Evolutionary conservation across 2,329 filamentous ascomycete genomes (phyloP).

Genomic region (Fusarium scirpi): DNA sequence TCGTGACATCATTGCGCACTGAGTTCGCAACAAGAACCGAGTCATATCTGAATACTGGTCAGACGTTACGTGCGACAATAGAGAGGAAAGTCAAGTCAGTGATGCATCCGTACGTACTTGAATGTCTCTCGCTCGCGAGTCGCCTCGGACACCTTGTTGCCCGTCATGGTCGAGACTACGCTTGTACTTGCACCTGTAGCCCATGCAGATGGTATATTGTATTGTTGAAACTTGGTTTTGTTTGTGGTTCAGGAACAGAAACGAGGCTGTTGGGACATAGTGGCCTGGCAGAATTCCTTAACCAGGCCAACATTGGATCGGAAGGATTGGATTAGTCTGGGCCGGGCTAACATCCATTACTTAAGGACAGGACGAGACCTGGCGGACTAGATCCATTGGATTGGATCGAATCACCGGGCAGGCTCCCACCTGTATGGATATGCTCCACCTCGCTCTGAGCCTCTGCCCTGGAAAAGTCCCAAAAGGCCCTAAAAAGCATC

Average conservation of each 20-base stretch:
- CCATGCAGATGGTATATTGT: not conserved
- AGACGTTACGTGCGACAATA: not conserved
- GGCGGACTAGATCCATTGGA: not conserved
- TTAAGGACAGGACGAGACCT: constrained; percentile 3
- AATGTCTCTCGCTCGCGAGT: constrained; percentile 51
- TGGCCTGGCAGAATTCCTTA: constrained; percentile 5
- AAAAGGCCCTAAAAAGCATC: not conserved
- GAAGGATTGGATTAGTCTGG: constrained; percentile 6
- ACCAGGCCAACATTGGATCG: constrained; percentile 3
- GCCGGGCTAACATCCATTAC: constrained; percentile 18
- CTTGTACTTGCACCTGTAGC: not conserved
- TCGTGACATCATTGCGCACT: constrained; percentile 41
- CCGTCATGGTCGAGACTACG: constrained; percentile 16
- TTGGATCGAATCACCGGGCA: constrained; percentile 1
- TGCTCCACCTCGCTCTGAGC: constrained; percentile 11
- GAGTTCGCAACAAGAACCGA: constrained; percentile 33
- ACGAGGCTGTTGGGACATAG: constrained; percentile 4
- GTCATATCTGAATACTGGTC: constrained; percentile 28
- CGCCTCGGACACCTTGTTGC: constrained; percentile 36
- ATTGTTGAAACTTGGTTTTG: not conserved
- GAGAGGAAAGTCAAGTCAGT: not conserved
- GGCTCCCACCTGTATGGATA: constrained; percentile 3
- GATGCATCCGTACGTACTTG: constrained; percentile 39
- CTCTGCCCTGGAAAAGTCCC: not conserved
- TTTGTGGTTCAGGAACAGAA: not conserved